Conservation (phyloP, 108 stramenopile species). For the Stephanodiscus minutulus region DNA sequence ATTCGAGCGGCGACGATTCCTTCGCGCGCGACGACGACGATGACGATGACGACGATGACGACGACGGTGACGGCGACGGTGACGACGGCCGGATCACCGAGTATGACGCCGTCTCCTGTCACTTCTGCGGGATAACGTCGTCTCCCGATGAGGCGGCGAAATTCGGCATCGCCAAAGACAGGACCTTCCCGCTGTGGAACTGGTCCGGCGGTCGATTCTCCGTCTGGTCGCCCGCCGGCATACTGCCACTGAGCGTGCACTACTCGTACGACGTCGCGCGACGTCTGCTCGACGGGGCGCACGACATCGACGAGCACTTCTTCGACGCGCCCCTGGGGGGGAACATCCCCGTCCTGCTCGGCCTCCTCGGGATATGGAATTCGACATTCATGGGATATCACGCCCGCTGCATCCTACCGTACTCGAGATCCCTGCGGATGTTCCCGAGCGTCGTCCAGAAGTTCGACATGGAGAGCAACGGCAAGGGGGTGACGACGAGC, state of each 20-base stretch:
- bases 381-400: constrained; percentile 96
- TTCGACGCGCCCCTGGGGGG: constrained; percentile 89
- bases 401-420: constrained; percentile 92
- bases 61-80: background rate
- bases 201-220: constrained; percentile 97
- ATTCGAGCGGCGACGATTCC: too few species aligned
- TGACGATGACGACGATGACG: constrained; percentile 12
- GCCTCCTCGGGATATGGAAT: constrained; percentile 98
- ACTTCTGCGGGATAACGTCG: constrained; percentile 86
- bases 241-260: constrained; percentile 91
- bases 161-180: constrained; percentile 81
- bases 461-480: constrained; percentile 99
- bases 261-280: constrained; percentile 82
- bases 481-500: constrained; percentile 89
- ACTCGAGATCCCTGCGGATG: constrained; percentile 85
- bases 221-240: constrained; percentile 79
- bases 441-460: constrained; percentile 98
- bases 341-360: constrained; percentile 97
- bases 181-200: constrained; percentile 96
- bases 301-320: constrained; percentile 98
- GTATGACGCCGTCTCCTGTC: constrained; percentile 65
- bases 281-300: constrained; percentile 92
- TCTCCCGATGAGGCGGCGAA: constrained; percentile 22
- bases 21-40: background rate
- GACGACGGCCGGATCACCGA: constrained; percentile 20